These are phyloP conservation scores for Alternaria rosae DNA, from an alignment of 2,329 filamentous ascomycete species.

Conservation along the genomic window DNA sequence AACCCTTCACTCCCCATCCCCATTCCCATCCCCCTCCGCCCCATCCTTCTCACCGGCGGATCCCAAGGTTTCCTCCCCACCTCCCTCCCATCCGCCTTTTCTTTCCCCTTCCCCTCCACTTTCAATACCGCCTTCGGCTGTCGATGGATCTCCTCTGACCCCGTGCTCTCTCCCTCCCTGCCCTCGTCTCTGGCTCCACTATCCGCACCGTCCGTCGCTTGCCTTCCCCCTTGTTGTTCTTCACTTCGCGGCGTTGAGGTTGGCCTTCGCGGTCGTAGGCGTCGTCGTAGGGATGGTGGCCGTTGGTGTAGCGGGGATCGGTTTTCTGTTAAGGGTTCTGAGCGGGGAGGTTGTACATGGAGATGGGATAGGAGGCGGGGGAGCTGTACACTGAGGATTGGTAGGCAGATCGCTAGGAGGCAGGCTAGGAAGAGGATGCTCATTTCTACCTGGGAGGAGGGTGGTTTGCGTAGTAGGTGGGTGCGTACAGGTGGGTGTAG, in stretches of 20 bases:
- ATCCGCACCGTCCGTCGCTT: slow-evolving; percentile 16
- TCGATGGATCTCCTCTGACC: slow-evolving; percentile 1
- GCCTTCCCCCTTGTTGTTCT: not conserved
- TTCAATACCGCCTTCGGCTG: not conserved
- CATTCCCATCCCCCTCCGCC: not conserved
- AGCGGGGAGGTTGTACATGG: not conserved
- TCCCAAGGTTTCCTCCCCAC: slow-evolving; percentile 35
- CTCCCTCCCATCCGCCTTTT: not conserved
- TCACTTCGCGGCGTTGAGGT: not conserved
- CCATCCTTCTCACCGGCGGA: slow-evolving; percentile 24
- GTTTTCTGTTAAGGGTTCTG: slow-evolving; percentile 17
- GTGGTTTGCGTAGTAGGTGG: not conserved
- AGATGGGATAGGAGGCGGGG: slow-evolving; percentile 15
- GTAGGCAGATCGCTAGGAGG: slow-evolving; percentile 30
- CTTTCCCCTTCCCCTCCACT: not conserved
- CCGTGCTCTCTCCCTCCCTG: not conserved
- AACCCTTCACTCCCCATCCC: not conserved
- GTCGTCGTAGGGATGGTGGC: slow-evolving; percentile 14
- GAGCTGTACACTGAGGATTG: slow-evolving; percentile 33
- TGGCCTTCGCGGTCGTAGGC: slow-evolving; percentile 5
- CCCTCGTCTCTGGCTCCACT: slow-evolving; percentile 3
- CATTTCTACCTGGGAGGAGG: slow-evolving; percentile 6
- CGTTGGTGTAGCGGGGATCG: slow-evolving; percentile 22
- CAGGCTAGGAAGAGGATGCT: slow-evolving; percentile 27
- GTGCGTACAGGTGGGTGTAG: not conserved